Conservation (phyloP, 1,284 basidiomycete species). For the Cerrena zonata region DNA sequence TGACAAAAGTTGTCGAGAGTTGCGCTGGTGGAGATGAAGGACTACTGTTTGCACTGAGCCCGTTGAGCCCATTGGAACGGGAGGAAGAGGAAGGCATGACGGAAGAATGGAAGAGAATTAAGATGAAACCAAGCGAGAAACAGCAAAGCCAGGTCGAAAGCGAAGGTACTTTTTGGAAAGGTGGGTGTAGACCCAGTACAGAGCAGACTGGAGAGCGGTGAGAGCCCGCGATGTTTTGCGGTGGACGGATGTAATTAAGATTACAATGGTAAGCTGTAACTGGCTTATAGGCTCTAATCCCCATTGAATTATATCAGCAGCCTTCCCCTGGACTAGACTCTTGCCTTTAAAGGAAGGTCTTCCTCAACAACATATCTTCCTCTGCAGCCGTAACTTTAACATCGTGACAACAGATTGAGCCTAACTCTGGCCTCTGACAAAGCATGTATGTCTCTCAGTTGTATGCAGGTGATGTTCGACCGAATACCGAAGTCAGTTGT, state of each 20-base stretch:
- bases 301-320: neutral
- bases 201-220: neutral
- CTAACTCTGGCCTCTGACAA: too few species aligned
- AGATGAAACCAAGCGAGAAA: neutral
- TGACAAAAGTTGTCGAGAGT: constrained; percentile 2
- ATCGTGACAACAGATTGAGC: too few species aligned
- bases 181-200: neutral
- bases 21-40: constrained; percentile 6
- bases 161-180: neutral
- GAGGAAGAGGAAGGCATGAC: neutral
- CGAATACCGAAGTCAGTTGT: too few species aligned
- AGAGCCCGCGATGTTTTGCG: neutral
- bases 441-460: too few species aligned
- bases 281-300: neutral
- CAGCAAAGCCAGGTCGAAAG: neutral
- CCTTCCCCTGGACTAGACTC: neutral
- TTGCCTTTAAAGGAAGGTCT: neutral
- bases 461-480: too few species aligned
- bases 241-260: neutral
- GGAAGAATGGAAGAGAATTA: neutral
- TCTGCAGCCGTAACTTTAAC: too few species aligned
- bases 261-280: too few species aligned
- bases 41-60: constrained; percentile 9
- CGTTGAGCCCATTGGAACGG: constrained; percentile 13
- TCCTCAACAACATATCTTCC: neutral